A percentile compares a stretch with the other conserved stretches of the same genome.
Conservation (phyloP, 805 yeast genomes). For the Vanderwaltozyma tropicalis region DNA sequence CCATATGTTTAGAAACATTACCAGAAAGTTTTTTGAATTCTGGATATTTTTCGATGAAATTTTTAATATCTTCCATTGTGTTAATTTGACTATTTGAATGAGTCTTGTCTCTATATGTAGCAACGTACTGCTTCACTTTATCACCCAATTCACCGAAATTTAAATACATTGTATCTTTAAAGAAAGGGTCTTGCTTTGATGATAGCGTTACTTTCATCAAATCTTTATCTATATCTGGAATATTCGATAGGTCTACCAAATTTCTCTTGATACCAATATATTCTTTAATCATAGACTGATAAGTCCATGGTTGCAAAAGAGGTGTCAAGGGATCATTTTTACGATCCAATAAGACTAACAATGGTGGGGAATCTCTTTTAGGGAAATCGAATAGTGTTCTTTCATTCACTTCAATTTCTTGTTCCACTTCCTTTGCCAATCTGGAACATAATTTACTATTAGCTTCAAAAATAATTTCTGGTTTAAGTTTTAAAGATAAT, state of each 20-base stretch:
- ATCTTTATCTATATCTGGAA: constrained; percentile 48
- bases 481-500: constrained; percentile 64
- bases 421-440: constrained; percentile 56
- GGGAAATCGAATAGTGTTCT: constrained; percentile 59
- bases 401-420: constrained; percentile 45
- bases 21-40: constrained; percentile 82
- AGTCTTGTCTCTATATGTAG: constrained; percentile 69
- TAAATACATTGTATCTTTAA: constrained; percentile 66
- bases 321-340: constrained; percentile 91
- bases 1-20: constrained; percentile 86
- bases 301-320: constrained; percentile 90
- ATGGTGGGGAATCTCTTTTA: constrained; percentile 55
- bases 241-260: constrained; percentile 53
- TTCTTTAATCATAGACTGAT: constrained; percentile 95
- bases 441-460: constrained; percentile 55
- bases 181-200: constrained; percentile 66
- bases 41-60: constrained; percentile 84
- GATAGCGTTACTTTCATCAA: constrained; percentile 54
- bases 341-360: constrained; percentile 69
- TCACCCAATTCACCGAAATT: constrained; percentile 95
- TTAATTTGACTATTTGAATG: constrained; percentile 57
- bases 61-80: constrained; percentile 81
- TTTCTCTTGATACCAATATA: constrained; percentile 74
- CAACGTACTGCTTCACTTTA: constrained; percentile 72
- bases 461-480: constrained; percentile 67